Base-by-base conservation (phyloP, 2,329 filamentous ascomycete species). In the Penicillium sp. region DNA sequence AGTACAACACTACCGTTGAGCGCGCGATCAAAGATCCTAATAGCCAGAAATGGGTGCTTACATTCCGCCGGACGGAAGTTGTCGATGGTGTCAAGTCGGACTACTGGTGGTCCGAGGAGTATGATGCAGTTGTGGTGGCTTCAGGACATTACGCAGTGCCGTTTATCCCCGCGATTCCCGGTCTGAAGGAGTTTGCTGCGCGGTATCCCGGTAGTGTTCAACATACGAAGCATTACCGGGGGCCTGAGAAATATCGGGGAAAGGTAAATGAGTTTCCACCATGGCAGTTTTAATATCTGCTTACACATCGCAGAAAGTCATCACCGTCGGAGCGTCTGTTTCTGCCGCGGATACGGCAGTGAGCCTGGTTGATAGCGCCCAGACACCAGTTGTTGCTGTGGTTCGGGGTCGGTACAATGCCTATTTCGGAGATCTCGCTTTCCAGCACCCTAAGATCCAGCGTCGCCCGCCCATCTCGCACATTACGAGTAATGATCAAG, bases 311-410 rank as follows among this genome's bases (percentile, higher is more conserved):
- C 39, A 85, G 82, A 78, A 74, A 55, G 81, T 87, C 0, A 74
- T 88, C 0, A 78, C 86, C 0, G 82, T 88, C 1, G 85, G 86
- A 3, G 85, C 82, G 1, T 86, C 82, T 0, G 84, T 87, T 3
- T 88, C 85, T 0, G 85, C 82, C 0, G 80, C 83, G 29, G 86
- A 88, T 61, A 86, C 86, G 13, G 78, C 81, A 2, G 78, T 80
- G 53, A 80, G 83, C 50, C 72, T 86, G 2, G 68, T 79, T 15
- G 71, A 74, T 13, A 70, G 75, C 0, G 79, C 78, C 0, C 65
- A 78, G 40, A 61, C 69, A 0, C 82, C 82, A 0, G 72, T 86
- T 5, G 75, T 82, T 55, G 77, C 81, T 16, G 79, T 85, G 25
- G 76, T 84, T 7, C 75, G 82, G 12, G 79, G 78, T n/a, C 78